Evolutionary conservation across 371 early-diverging fungal species (phyloP), one percentile per base, ranked within the genome.

Genomic region (Encephalitozoon intestinalis): DNA sequence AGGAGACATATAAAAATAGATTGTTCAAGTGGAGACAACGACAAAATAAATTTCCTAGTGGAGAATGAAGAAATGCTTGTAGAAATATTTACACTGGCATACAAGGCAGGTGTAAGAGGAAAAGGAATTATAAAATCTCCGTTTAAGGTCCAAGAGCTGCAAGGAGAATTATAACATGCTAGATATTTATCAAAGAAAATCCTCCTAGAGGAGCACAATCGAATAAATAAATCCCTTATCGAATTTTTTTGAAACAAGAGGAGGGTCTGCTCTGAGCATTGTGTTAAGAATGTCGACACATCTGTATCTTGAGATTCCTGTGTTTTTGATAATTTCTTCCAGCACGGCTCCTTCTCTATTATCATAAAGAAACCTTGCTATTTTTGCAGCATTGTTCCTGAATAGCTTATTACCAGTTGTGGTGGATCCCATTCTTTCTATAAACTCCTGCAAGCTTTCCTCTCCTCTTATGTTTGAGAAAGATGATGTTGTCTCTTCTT

Each of bases 271-370:
- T 43, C 63, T 75, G 2, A 67, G 50, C 28, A 75, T 39, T 51
- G 30, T 21, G 50, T 75, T 75, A 7, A 75, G 67, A 51, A 68
- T 75, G 39, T 75, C 75, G 26, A 75, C 63, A 63, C 75, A 75
- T 63, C 54, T 75, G 40, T 75, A 75, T 64, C 53, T 75, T 28
- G 75, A 51, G 4, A 75, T 68, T 4, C 75, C 75, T 25, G 63
- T 21, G 8, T 43, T 43, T 51, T 69, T 53, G 21, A 75, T 67
- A 21, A 75, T 41, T 26, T 68, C 69, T 63, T 75, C 75, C 49
- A 52, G 15, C 21, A 37, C 18, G 15, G 63, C 21, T 11, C 69
- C 75, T 28, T 69, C 49, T 49, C 34, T 75, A 46, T 68, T 53
- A 26, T 18, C 25, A 58, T 68, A 46, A 30, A 75, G 43, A n/a